These are phyloP conservation scores for Kurtzmaniella quercitrusa DNA, from an alignment of 1,139 yeast species.

Conservation along the genomic window DNA sequence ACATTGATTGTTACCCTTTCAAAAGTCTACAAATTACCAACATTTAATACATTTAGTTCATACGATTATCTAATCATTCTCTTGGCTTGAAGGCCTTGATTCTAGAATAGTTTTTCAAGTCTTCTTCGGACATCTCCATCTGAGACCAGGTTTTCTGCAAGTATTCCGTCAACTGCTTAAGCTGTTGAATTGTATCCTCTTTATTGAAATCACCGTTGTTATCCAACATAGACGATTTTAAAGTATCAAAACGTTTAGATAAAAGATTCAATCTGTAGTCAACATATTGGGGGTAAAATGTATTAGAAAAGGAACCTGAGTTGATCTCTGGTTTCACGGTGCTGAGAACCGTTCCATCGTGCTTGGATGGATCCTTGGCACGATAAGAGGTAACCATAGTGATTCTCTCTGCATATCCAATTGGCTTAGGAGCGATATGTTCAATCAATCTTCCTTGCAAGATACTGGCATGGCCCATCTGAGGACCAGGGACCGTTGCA, in stretches of 20 bases:
- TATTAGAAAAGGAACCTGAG: slow-evolving; percentile 28
- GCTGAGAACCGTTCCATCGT: slow-evolving; percentile 26
- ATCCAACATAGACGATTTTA: slow-evolving; percentile 19
- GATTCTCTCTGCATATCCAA: slow-evolving; percentile 50
- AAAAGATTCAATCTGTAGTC: slow-evolving; percentile 39
- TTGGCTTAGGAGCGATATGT: slow-evolving; percentile 55
- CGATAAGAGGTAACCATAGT: slow-evolving; percentile 45
- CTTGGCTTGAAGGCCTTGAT: not conserved
- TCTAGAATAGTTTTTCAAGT: not conserved
- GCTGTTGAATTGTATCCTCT: slow-evolving; percentile 26
- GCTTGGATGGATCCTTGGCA: slow-evolving; percentile 23
- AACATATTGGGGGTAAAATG: slow-evolving; percentile 36
- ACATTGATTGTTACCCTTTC: too few species aligned
- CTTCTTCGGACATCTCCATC: slow-evolving; percentile 40
- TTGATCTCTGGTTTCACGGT: slow-evolving; percentile 39
- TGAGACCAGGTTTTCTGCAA: slow-evolving; percentile 40
- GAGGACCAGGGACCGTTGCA: slow-evolving; percentile 49
- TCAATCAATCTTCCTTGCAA: slow-evolving; percentile 52
- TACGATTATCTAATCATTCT: not conserved
- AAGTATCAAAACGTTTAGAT: slow-evolving; percentile 27
- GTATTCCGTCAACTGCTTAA: slow-evolving; percentile 38
- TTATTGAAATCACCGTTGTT: slow-evolving; percentile 34
- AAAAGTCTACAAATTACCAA: too few species aligned
- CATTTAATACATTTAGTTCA: not conserved
- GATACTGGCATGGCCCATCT: slow-evolving; percentile 50